A percentile compares a stretch with the other conserved stretches of the same genome.
phyloP scores from a whole-genome alignment of 2,329 filamentous ascomycete species.

The Chaetomiaceae sp. region DNA sequence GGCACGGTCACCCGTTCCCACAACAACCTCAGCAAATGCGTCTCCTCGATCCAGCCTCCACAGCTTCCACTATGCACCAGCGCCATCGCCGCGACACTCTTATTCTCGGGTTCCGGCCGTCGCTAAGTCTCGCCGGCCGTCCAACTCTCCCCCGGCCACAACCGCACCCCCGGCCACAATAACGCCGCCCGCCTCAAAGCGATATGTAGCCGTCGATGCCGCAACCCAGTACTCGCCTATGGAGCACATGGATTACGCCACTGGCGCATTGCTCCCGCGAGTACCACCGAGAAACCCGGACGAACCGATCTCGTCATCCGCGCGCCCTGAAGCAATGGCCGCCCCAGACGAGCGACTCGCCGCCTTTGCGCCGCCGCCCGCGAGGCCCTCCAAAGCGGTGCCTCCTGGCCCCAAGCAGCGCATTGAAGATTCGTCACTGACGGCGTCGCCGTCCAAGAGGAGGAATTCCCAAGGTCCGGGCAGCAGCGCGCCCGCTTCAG shows the following conservation, averaged over 20 bases:
- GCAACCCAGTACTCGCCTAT: slow-evolving; percentile 47
- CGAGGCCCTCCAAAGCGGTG: slow-evolving; percentile 24
- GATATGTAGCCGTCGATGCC: slow-evolving; percentile 45
- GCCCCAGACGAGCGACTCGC: slow-evolving; percentile 26
- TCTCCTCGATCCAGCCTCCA: slow-evolving; percentile 42
- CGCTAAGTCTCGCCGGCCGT: slow-evolving; percentile 38
- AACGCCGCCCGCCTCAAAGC: slow-evolving; percentile 32
- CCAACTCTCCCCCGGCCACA: slow-evolving; percentile 24
- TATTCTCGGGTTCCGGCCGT: slow-evolving; percentile 37
- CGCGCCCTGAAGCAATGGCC: slow-evolving; percentile 27
- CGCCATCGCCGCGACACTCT: slow-evolving; percentile 39
- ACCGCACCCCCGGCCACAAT: slow-evolving; percentile 29
- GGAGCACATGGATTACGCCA: slow-evolving; percentile 40
- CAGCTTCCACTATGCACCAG: slow-evolving; percentile 44
- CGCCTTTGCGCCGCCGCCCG: slow-evolving; percentile 13
- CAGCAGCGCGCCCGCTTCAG: slow-evolving; percentile 14
- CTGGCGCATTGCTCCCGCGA: slow-evolving; percentile 20
- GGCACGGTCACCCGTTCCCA: slow-evolving; percentile 51
- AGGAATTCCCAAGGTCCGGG: slow-evolving; percentile 40
- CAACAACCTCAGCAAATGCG: slow-evolving; percentile 47
- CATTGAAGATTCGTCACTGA: slow-evolving; percentile 7
- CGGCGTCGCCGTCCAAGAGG: slow-evolving; percentile 33
- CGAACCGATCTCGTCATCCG: slow-evolving; percentile 26
- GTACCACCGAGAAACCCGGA: slow-evolving; percentile 27
- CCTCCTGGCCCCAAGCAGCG: slow-evolving; percentile 21